Percentiles rank a stretch among this genome's conserved stretches.
These are phyloP conservation scores for Gentiana dahurica DNA, from an alignment of 257 asterid genomes.

Conservation along the genomic window DNA sequence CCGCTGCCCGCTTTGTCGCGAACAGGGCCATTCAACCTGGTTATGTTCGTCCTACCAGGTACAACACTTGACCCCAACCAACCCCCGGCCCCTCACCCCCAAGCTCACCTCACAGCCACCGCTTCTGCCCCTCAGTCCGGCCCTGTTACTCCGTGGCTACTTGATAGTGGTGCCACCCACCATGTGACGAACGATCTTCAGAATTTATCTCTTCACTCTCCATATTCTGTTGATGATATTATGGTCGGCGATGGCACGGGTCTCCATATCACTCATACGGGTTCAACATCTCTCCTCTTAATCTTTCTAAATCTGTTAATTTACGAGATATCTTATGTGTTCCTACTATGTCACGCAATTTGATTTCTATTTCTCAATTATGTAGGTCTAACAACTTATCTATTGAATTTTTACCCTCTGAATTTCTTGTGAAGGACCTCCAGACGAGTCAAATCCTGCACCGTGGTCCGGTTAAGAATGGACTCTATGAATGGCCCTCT, in stretches of 20 bases:
- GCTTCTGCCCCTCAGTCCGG: not conserved
- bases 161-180: conserved; percentile 2
- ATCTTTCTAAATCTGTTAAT: not conserved
- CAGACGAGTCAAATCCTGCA: not conserved
- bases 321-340: conserved; percentile 3
- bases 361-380: not conserved
- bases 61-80: no score
- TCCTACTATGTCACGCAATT: not conserved
- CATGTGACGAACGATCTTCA: not conserved
- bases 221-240: not conserved
- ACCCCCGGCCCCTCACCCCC: not conserved
- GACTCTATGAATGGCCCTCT: not conserved
- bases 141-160: not conserved
- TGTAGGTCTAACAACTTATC: not conserved
- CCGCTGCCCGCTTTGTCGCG: not conserved
- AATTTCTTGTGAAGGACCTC: conserved; percentile 3
- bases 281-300: not conserved
- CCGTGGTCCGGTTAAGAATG: not conserved
- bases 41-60: not conserved
- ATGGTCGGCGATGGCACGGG: not conserved
- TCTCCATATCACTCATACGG: not conserved
- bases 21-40: not conserved
- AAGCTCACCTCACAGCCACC: not conserved
- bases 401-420: conserved; percentile 1
- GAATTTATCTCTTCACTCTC: not conserved